Evolutionary conservation across 768 basidiomycete species (phyloP).

Genomic region (Tylopilus subfusipes): DNA sequence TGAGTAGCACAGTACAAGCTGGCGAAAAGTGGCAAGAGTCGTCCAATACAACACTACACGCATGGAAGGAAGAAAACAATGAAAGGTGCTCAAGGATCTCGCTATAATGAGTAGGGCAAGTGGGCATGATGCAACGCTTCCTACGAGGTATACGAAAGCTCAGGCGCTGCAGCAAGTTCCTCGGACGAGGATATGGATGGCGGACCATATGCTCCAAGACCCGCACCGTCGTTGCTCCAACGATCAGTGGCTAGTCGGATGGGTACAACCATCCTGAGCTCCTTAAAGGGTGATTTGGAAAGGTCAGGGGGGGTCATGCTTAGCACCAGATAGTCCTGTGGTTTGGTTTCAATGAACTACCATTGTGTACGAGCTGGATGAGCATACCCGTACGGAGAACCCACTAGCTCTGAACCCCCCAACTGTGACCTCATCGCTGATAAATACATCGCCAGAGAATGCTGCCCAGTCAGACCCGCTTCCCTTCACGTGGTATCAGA

Average conservation of each 20-base stretch:
- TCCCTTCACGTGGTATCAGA: conserved; percentile 39
- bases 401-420: conserved; percentile 67
- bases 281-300: conserved; percentile 50
- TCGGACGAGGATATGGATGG: conserved; percentile 24
- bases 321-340: conserved; percentile 65
- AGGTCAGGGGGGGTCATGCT: conserved; percentile 57
- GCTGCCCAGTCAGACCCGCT: conserved; percentile 60
- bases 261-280: conserved; percentile 60
- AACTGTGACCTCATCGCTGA: conserved; percentile 45
- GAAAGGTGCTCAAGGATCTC: background rate
- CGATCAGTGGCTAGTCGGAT: conserved; percentile 62
- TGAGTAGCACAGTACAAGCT: background rate
- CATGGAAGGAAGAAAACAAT: background rate
- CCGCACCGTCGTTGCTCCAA: conserved; percentile 41
- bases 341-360: background rate
- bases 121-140: background rate
- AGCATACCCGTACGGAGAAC: conserved; percentile 55
- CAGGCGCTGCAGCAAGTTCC: conserved; percentile 16
- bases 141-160: conserved; percentile 5
- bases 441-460: conserved; percentile 60
- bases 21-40: background rate
- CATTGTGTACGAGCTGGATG: background rate
- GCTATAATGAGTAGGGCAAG: background rate
- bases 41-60: background rate
- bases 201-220: conserved; percentile 8